These are phyloP conservation scores for Vachellia collinsii DNA, from an alignment of 306 rosid species.

Conservation along the genomic window DNA sequence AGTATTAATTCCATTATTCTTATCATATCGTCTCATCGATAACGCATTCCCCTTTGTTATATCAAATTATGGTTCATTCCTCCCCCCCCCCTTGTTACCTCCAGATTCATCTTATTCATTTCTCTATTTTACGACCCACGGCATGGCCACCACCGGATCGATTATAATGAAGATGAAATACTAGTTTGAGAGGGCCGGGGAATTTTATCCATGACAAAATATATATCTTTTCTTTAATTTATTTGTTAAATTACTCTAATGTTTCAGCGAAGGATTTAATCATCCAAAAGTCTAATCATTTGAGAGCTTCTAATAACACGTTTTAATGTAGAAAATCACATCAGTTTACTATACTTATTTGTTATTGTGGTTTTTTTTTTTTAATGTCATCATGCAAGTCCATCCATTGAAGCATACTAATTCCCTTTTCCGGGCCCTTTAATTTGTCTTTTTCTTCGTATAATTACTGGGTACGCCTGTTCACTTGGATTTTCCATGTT, in stretches of 20 bases:
- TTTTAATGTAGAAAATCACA: too few species aligned
- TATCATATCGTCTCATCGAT: conserved; percentile 30
- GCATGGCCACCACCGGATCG: neutral
- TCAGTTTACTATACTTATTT: too few species aligned
- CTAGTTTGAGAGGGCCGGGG: neutral
- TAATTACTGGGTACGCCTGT: neutral
- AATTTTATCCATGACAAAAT: too few species aligned
- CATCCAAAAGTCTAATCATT: too few species aligned
- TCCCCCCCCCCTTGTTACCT: conserved; percentile 7
- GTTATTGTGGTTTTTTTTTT: too few species aligned
- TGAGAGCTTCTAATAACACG: too few species aligned
- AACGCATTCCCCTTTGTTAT: conserved; percentile 21
- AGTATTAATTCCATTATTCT: conserved; percentile 35
- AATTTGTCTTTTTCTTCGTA: conserved; percentile 14
- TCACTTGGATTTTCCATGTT: neutral
- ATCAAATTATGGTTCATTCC: conserved; percentile 28
- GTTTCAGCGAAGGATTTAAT: too few species aligned
- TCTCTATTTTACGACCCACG: conserved; percentile 10
- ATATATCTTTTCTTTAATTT: too few species aligned
- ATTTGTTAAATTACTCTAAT: too few species aligned
- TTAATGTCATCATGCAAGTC: too few species aligned
- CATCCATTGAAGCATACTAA: too few species aligned
- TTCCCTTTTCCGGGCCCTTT: too few species aligned
- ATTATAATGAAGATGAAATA: conserved; percentile 23
- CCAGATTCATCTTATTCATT: conserved; percentile 25